Evolutionary conservation across 1,284 basidiomycete species (phyloP).

Genomic region (Ustilago xerochloae): DNA sequence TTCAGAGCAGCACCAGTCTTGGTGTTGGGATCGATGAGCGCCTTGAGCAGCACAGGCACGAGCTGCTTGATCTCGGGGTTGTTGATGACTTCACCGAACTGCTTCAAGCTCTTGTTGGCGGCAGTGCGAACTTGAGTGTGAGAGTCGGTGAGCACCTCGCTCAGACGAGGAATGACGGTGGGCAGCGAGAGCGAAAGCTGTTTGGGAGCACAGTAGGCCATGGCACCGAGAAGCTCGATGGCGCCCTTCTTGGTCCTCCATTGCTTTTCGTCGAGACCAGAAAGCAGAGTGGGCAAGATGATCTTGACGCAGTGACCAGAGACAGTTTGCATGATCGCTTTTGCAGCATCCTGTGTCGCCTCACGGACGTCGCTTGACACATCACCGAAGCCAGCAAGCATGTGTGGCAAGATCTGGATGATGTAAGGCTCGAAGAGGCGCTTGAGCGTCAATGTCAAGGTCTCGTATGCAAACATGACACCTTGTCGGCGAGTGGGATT

Average conservation of each 20-base stretch:
- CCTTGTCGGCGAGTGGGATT: slow-evolving; percentile 88
- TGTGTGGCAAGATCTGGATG: slow-evolving; percentile 82
- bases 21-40: slow-evolving; percentile 88
- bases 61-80: slow-evolving; percentile 85
- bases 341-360: slow-evolving; percentile 90
- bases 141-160: slow-evolving; percentile 94
- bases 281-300: slow-evolving; percentile 88
- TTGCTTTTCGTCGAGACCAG: slow-evolving; percentile 95
- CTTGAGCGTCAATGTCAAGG: slow-evolving; percentile 83
- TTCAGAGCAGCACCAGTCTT: slow-evolving; percentile 88
- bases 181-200: slow-evolving; percentile 95
- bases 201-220: slow-evolving; percentile 97
- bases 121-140: slow-evolving; percentile 94
- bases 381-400: slow-evolving; percentile 92
- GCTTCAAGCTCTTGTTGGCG: slow-evolving; percentile 94
- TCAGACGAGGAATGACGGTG: slow-evolving; percentile 93
- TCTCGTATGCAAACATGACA: slow-evolving; percentile 91
- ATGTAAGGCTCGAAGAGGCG: slow-evolving; percentile 95
- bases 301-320: slow-evolving; percentile 78
- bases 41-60: slow-evolving; percentile 91
- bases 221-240: slow-evolving; percentile 96
- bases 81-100: slow-evolving; percentile 82
- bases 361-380: slow-evolving; percentile 88
- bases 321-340: slow-evolving; percentile 93
- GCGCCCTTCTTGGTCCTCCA: slow-evolving; percentile 99